phyloP scores from a whole-genome alignment of 2,329 filamentous ascomycete species.

The Pezicula rhizophila region DNA sequence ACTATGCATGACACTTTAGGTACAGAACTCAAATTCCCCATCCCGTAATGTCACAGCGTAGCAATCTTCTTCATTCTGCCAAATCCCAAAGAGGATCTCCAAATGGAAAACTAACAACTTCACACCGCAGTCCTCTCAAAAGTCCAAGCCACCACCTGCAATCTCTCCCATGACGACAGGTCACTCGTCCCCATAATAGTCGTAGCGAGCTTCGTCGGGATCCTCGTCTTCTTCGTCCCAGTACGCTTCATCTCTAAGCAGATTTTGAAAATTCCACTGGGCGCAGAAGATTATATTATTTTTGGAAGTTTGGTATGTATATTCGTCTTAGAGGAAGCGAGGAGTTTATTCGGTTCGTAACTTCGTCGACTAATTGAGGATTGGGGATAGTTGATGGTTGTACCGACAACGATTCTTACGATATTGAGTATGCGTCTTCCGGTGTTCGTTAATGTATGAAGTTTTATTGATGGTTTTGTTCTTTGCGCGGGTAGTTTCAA shows the following conservation, averaged over 20 bases:
- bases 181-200: background rate
- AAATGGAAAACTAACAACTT: background rate
- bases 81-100: background rate
- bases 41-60: no score
- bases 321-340: no score
- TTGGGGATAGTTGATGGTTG: background rate
- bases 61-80: background rate
- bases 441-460: no score
- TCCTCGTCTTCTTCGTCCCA: background rate
- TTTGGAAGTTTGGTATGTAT: conserved; percentile 1
- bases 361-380: no score
- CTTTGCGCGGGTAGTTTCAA: conserved; percentile 1
- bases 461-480: no score
- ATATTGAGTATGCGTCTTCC: conserved; percentile 4
- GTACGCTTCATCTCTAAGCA: conserved; percentile 1
- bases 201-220: background rate
- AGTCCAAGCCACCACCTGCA: conserved; percentile 4
- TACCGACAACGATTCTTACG: background rate
- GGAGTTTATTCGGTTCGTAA: no score
- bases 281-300: conserved; percentile 2
- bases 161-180: background rate
- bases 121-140: conserved; percentile 2
- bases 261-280: background rate
- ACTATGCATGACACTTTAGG: conserved; percentile 5
- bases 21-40: background rate